Base-by-base conservation (phyloP, 2,329 filamentous ascomycete species). In the Rhinocladiella mackenziei region DNA sequence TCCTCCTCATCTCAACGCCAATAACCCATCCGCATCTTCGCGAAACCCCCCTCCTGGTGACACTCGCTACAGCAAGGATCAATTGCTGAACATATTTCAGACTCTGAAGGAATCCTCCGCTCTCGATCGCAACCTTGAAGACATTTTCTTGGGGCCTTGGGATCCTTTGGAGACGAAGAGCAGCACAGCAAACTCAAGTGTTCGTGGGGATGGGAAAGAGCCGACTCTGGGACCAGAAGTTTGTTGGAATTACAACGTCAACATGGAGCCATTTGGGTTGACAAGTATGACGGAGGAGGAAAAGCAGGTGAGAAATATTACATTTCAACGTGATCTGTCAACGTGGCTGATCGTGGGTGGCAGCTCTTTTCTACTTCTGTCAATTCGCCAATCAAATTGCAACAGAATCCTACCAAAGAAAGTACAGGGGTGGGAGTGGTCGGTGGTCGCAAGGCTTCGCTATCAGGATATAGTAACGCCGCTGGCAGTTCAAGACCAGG, bases 371-470 rank as follows among this genome's bases (percentile, higher is more conserved):
- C 80, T 38, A 79, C 78, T 38, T 92, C 94, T 53, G 89, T 98
- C 62, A 98, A 97, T 65, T 96, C 92, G 25, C 85, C 89, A 23
- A 73, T 96, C 56, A 97, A 97, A 67, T 84, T 86, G 6, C 78
- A 81, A 22, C 84, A 86, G 60, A 77, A 72, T 50, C 64, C 71
- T 17, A 74, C 72, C 58, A 91, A 86, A 70, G 80, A 69, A 65
- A 74, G 65, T 48, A 75, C 64, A 64, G 76, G 66, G 64, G 76
- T 62, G 36, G 74, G 73, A 8, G 37, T 54, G 3, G 42, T 51
- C 9, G 59, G 75, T 8, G 82, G 84, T 43, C 85, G 91, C 45
- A 96, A 95, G 68, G 74, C 81, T 11, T 96, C 89, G 1, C 67
- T 95, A 36, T 92, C 89, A 14, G 71, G 73, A 48, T 89, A 83